Conservation (phyloP, 495 filamentous ascomycete genomes). For the Penicillium salamii region DNA sequence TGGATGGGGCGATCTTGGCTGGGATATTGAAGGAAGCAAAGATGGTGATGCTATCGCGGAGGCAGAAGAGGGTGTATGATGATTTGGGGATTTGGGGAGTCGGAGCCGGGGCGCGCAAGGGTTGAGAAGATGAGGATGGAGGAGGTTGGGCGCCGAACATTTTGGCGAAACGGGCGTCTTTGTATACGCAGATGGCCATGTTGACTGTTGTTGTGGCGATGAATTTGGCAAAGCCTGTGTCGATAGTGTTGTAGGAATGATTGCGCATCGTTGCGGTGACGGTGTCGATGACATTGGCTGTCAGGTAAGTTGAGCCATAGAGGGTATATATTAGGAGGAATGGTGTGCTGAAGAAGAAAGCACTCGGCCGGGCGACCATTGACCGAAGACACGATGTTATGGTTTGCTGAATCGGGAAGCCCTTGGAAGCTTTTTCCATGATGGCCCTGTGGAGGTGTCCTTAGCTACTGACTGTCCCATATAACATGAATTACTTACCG, state of each 20-base stretch:
- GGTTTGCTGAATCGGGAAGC: slow-evolving; percentile 64
- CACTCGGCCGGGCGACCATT: slow-evolving; percentile 65
- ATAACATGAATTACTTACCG: slow-evolving; percentile 53
- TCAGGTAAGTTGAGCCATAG: slow-evolving; percentile 88
- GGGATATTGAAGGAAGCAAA: slow-evolving; percentile 94
- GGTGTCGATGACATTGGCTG: slow-evolving; percentile 87
- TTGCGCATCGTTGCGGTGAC: slow-evolving; percentile 61
- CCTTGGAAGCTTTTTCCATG: slow-evolving; percentile 91
- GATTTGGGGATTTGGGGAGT: slow-evolving; percentile 37
- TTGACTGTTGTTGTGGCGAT: slow-evolving; percentile 78
- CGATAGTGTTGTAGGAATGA: slow-evolving; percentile 57
- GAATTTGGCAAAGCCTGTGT: slow-evolving; percentile 78
- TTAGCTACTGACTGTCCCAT: not conserved
- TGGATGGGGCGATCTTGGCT: slow-evolving; percentile 59
- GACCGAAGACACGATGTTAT: slow-evolving; percentile 59
- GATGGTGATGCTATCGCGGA: slow-evolving; percentile 86
- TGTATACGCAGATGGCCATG: slow-evolving; percentile 87
- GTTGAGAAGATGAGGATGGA: not conserved
- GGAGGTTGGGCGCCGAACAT: slow-evolving; percentile 64
- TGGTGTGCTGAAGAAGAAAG: slow-evolving; percentile 72
- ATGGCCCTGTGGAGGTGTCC: slow-evolving; percentile 61
- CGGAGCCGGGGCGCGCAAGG: slow-evolving; percentile 14
- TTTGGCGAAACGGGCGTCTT: slow-evolving; percentile 81
- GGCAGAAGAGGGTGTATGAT: slow-evolving; percentile 76
- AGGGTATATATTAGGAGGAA: slow-evolving; percentile 84